Evolutionary conservation across 306 rosid genomes (phyloP).

Genomic region (Cercis canadensis): DNA sequence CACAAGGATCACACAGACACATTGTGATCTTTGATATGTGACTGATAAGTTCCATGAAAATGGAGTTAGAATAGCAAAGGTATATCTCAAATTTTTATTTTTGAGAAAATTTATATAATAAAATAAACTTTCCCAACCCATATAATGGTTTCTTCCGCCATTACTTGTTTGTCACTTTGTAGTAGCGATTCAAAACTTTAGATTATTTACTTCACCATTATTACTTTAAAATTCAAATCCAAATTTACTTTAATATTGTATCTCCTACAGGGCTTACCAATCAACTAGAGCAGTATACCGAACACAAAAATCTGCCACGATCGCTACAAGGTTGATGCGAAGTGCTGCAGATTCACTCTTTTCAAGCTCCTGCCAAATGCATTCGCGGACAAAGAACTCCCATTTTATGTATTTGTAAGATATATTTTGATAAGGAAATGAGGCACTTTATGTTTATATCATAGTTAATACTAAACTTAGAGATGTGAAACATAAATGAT

Average conservation of each 20-base stretch:
- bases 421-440: conserved; percentile 11
- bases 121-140: no score
- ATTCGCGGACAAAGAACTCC: conserved; percentile 12
- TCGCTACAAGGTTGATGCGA: conserved; percentile 86
- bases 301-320: conserved; percentile 93
- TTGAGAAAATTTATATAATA: no score
- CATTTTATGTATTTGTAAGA: neutral
- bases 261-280: conserved; percentile 61
- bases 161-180: conserved; percentile 7
- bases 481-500: conserved; percentile 12
- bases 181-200: no score
- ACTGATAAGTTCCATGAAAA: conserved; percentile 63
- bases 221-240: conserved; percentile 1
- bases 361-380: conserved; percentile 73
- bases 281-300: conserved; percentile 97
- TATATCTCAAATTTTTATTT: no score
- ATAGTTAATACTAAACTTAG: no score
- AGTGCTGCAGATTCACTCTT: conserved; percentile 80
- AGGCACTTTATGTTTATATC: no score
- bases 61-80: conserved; percentile 40
- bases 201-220: conserved; percentile 2
- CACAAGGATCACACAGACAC: conserved; percentile 94
- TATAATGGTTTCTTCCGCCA: no score
- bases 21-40: conserved; percentile 82
- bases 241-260: conserved; percentile 12